phyloP scores from a whole-genome alignment of 306 rosid species.

The Alnus glutinosa region DNA sequence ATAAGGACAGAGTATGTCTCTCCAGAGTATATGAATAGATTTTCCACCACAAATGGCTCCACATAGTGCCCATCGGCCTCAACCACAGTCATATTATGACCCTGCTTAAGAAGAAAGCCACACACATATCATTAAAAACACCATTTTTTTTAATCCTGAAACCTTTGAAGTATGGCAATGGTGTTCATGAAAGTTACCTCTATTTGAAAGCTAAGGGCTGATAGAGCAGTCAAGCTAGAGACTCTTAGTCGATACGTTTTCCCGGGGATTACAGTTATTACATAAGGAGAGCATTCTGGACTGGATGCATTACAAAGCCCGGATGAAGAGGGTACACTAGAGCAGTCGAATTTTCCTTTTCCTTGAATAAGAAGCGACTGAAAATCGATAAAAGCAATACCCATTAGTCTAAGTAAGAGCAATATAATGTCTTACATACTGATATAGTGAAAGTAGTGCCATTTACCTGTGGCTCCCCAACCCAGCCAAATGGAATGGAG shows the following conservation, averaged over 20 bases:
- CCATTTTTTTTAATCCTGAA: neutral
- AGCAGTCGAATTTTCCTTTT: conserved; percentile 78
- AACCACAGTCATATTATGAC: conserved; percentile 86
- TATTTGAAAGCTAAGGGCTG: conserved; percentile 82
- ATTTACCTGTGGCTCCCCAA: conserved; percentile 75
- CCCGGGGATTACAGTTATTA: conserved; percentile 51
- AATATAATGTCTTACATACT: neutral
- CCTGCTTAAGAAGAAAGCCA: conserved; percentile 38
- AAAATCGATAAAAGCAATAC: neutral
- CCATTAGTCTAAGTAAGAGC: neutral
- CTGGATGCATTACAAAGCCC: conserved; percentile 51
- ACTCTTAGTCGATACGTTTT: conserved; percentile 73
- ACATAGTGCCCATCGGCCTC: conserved; percentile 94
- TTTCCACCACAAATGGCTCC: conserved; percentile 71
- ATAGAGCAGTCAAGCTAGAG: conserved; percentile 65
- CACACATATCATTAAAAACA: neutral
- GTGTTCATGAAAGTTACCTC: conserved; percentile 49
- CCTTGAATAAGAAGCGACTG: conserved; percentile 91
- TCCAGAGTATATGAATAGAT: conserved; percentile 77
- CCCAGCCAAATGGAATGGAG: conserved; percentile 52
- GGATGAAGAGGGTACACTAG: conserved; percentile 31
- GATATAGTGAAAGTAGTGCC: too few relatives aligned
- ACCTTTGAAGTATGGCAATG: neutral
- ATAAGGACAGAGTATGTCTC: conserved; percentile 91
- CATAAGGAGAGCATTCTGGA: conserved; percentile 66